Evolutionary conservation across 1,284 basidiomycete species (phyloP), one percentile per base, ranked within the genome.

Genomic region (Bjerkandera adusta): DNA sequence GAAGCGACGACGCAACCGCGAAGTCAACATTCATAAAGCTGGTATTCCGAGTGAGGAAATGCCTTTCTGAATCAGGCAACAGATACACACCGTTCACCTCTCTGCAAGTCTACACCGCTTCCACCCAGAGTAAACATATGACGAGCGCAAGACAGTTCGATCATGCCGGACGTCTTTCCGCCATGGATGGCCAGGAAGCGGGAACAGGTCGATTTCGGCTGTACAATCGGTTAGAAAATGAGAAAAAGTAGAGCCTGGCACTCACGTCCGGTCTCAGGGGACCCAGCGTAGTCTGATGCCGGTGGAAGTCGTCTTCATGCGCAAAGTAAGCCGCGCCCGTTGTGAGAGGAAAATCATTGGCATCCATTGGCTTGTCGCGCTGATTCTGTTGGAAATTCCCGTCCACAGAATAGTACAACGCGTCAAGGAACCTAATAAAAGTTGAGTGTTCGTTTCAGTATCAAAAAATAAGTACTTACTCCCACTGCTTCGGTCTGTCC

Each of bases 11-110:
- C 0, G 47, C 21, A n/a, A 43, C 25, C 3, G 46, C 46, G 16
- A 51, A 38, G 21, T 54, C 52, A 5, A 51, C 52, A 18, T 48
- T 47, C 1, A 27, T 43, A 21, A 47, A 51, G 22, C 52, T 53
- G 21, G n/a, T n/a, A n/a, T 25, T 13, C 4, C 5, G 2, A 1
- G 2, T 10, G 11, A 29, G 8, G 15, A 21, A n/a, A n/a, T 34
- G 33, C 13, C 20, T 36, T 12, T 29, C 26, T 11, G n/a, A 20
- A 27, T 21, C 16, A 2, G 18, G 5, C 16, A 40, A n/a, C 1
- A 27, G 2, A 13, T 27, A 35, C 50, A 36, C 44, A 52, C 51
- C 44, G 21, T 47, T 48, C 49, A 12, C 46, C 52, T 10, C 49
- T 44, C 13, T 47, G 22, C 1, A 52, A 33, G 30, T 52, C 51